Base-by-base conservation (phyloP, 192 early-diverging fungal species). In the Chytriomyces sp. region DNA sequence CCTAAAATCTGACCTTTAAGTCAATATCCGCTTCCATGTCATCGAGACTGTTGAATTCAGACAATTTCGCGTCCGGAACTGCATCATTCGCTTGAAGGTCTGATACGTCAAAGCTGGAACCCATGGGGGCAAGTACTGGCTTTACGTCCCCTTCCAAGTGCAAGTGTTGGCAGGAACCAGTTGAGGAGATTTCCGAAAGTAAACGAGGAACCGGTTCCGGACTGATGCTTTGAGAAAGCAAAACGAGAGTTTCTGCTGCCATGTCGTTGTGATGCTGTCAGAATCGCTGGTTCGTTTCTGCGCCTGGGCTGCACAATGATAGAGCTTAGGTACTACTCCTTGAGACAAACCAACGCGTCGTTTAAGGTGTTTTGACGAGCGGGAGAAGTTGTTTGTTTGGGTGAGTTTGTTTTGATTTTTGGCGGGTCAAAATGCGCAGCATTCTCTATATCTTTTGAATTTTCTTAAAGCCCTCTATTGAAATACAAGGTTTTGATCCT, bases 391-490 rank as follows among this genome's bases (percentile, higher is more conserved):
- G 44, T n/a, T 14, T 14, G 44, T 14, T 14, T 14, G 44, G 17
- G 14, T 44, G 14, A n/a, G 44, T 49, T 49, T 49, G 14, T 14
- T 49, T 49, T 49, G 44, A n/a, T 49, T 49, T 14, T 49, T 49
- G 22, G 17, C 44, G 22, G 22, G 44, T 49, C 41, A 0, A 49
- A 49, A 49, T 49, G 14, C 3, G 2, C 44, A 44, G 1, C 1
- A 25, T 58, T 30, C 17, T 58, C 28, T 58, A 58, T 58, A 22
- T 58, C 26, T 30, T 58, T 14, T 58, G 56, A 14, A 49, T 49
- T 49, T 19, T 37, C 60, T 75, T 58, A 93, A 57, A 94, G 69
- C 7, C 92, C 92, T 63, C 92, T 85, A 74, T 94, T 94, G 77
- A 91, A 94, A 52, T 82, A 92, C 30, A 94, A 75, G 34, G 72